Percentiles rank a stretch among this genome's conserved stretches.
Evolutionary conservation across 2,329 filamentous ascomycete species (phyloP).

Genomic region (Falciphora oryzae): DNA sequence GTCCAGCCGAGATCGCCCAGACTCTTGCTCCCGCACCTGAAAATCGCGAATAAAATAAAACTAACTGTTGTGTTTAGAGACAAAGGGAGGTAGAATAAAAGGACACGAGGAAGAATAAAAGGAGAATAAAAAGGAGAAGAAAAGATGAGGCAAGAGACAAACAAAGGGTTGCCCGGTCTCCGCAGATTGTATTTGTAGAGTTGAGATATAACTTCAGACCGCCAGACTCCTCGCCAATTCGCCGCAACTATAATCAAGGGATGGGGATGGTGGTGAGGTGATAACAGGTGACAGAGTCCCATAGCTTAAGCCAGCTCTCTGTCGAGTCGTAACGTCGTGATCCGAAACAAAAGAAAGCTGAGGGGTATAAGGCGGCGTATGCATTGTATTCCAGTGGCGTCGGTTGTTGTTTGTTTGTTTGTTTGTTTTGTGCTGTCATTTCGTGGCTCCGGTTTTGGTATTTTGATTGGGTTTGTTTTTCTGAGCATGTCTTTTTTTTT

Average conservation of each 20-base stretch:
- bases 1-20: not conserved
- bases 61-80: not conserved
- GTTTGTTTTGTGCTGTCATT: slow-evolving; percentile 8
- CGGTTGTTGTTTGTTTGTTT: not conserved
- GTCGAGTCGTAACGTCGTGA: slow-evolving; percentile 15
- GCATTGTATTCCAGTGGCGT: slow-evolving; percentile 1
- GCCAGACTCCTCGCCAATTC: slow-evolving; percentile 12
- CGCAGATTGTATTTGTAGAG: slow-evolving; percentile 2
- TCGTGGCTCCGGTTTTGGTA: not conserved
- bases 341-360: slow-evolving; percentile 10
- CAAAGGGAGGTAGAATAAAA: not conserved
- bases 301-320: slow-evolving; percentile 5
- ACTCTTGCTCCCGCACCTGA: not conserved
- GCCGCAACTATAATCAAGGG: slow-evolving; percentile 2
- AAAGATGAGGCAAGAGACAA: slow-evolving; percentile 2
- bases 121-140: not conserved
- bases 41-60: not conserved
- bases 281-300: slow-evolving; percentile 6
- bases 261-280: slow-evolving; percentile 1
- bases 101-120: not conserved
- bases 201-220: slow-evolving; percentile 7
- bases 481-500: too few relatives aligned
- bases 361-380: slow-evolving; percentile 8
- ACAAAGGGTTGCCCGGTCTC: slow-evolving; percentile 4
- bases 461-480: too few relatives aligned